Conservation (phyloP, 257 asterid species). For the Scutellaria minor region DNA sequence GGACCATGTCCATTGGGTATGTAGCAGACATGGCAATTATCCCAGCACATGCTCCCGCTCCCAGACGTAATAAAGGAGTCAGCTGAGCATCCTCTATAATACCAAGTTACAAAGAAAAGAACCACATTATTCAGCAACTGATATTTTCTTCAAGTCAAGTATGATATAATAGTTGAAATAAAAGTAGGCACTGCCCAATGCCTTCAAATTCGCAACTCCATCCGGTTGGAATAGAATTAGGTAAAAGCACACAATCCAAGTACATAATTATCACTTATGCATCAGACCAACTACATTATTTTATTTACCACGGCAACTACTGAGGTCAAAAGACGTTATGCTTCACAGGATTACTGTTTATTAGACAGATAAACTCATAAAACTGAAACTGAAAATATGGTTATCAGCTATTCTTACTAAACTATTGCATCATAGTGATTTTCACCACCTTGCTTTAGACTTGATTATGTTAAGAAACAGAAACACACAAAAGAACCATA, state of each 20-base stretch:
- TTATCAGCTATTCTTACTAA: not conserved
- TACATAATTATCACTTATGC: not conserved
- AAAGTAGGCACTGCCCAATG: not conserved
- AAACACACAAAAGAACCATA: not conserved
- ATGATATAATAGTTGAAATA: constrained; percentile 6
- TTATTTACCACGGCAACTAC: not conserved
- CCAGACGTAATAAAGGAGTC: constrained; percentile 89
- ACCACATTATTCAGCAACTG: constrained; percentile 23
- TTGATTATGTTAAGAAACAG: constrained; percentile 7
- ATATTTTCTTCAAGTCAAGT: constrained; percentile 11
- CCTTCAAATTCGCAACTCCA: constrained; percentile 23
- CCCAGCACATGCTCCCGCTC: constrained; percentile 99
- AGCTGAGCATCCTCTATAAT: constrained; percentile 81
- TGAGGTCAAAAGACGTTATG: constrained; percentile 6
- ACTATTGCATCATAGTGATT: not conserved
- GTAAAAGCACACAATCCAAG: constrained; percentile 12
- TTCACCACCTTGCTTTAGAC: constrained; percentile 3
- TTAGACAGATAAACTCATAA: not conserved
- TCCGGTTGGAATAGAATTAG: constrained; percentile 11
- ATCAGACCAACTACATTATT: constrained; percentile 10
- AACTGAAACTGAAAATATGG: constrained; percentile 3
- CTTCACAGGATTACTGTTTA: constrained; percentile 11
- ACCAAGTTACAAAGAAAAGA: constrained; percentile 27
- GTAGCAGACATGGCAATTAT: constrained; percentile 99
- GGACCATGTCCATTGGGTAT: constrained; percentile 99